Evolutionary conservation across 768 basidiomycete genomes (phyloP).

Genomic region (Boletus pseudopeckii): DNA sequence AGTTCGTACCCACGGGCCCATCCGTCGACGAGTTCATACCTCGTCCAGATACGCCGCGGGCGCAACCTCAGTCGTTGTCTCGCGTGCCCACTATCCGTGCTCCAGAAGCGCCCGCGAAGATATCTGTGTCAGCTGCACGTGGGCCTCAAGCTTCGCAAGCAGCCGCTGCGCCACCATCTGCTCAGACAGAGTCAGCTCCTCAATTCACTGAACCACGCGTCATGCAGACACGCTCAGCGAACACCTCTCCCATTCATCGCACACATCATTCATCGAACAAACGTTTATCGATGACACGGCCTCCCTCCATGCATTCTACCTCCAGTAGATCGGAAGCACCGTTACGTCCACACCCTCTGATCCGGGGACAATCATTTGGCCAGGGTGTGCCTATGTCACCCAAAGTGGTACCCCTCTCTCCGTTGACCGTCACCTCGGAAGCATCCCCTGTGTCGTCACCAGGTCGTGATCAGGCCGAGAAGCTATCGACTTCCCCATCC

Average conservation of each 20-base stretch:
- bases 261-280: conserved; percentile 36
- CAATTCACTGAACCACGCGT: conserved; percentile 18
- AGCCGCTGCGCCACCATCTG: conserved; percentile 11
- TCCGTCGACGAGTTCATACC: conserved; percentile 17
- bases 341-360: conserved; percentile 71
- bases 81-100: conserved; percentile 34
- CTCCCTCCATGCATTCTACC: conserved; percentile 63
- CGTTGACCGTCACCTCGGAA: conserved; percentile 58
- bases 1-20: conserved; percentile 5
- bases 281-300: conserved; percentile 48
- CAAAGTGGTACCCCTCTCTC: conserved; percentile 51
- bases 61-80: conserved; percentile 31
- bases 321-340: conserved; percentile 34
- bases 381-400: conserved; percentile 32
- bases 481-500: conserved; percentile 34
- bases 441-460: conserved; percentile 44
- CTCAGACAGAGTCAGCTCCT: conserved; percentile 9
- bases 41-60: conserved; percentile 31
- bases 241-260: conserved; percentile 37
- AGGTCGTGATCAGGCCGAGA: conserved; percentile 20
- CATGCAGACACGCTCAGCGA: conserved; percentile 36
- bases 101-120: conserved; percentile 22
- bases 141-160: conserved; percentile 9
- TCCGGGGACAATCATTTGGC: conserved; percentile 69
- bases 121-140: conserved; percentile 18